Evolutionary conservation across 2,329 filamentous ascomycete species (phyloP), one percentile per base, ranked within the genome.

Genomic region (Plectosphaerella sp.): DNA sequence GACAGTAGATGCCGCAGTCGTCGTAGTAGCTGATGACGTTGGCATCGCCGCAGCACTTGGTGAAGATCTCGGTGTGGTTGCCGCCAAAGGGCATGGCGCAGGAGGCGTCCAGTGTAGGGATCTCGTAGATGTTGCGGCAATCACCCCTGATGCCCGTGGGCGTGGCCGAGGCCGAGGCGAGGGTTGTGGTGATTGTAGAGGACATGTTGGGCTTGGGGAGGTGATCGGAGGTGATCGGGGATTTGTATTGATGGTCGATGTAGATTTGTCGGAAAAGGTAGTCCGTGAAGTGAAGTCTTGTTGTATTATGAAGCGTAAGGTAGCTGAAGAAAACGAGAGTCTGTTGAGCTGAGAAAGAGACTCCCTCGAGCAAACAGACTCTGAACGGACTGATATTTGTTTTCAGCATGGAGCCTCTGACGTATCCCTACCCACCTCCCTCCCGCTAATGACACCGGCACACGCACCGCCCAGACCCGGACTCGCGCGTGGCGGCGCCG

Each of bases 1-100:
- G 71, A 58, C 77, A 80, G 73, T 79, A 80, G 54, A 78, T 58
- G 15, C 72, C 74, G 66, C 77, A 80, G 59, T 70, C 64, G 61
- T 71, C 59, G 59, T 73, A 66, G 71, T 78, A 79, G 57, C 64
- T 64, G 47, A 72, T 62, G 25, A 78, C 67, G 20, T 70, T 62
- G 49, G 75, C 72, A 10, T 66, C 57, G 11, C 67, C 65, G 60
- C 77, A 80, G 71, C 77, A 80, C 20, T 63, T 58, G 41, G 66
- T 53, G 68, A 78, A 71, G 54, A 74, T 66, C 37, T 70, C 64
- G 49, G 71, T 67, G 64, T 73, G 63, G 57, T 75, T 73, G 5
- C 63, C 62, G 55, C 62, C 63, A 53, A 64, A 64, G 24, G 69
- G 61, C 48, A 76, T 64, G 3, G 67, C 77, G 61, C 77, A 80